Percentiles rank a stretch among this genome's conserved stretches.
Conservation (phyloP, 208 protist species). For the Vickermania spadyakhi region DNA sequence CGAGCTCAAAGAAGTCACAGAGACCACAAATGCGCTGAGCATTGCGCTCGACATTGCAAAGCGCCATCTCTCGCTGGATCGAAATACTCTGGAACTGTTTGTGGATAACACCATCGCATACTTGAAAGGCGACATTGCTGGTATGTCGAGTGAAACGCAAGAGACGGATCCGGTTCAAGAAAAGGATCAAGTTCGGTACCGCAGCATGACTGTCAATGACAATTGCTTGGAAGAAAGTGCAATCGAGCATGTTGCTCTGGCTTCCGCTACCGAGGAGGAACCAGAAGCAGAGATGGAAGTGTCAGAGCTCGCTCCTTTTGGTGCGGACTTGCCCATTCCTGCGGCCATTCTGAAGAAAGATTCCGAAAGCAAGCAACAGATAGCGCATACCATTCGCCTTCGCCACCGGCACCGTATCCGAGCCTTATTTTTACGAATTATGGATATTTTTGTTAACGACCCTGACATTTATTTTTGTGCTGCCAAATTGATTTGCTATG, state of each 20-base stretch:
- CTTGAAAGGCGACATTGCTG: constrained; percentile 59
- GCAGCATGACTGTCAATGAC: constrained; percentile 13
- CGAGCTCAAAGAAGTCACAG: constrained; percentile 75
- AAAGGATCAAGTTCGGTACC: constrained; percentile 14
- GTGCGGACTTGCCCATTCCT: constrained; percentile 26
- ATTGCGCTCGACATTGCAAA: constrained; percentile 72
- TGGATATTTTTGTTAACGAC: constrained; percentile 72
- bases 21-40: constrained; percentile 74
- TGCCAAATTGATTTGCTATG: constrained; percentile 42
- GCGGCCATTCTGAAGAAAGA: constrained; percentile 13
- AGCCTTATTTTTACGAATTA: constrained; percentile 50
- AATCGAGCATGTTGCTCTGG: constrained; percentile 24
- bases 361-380: constrained; percentile 12
- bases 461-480: constrained; percentile 73
- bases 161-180: constrained; percentile 8
- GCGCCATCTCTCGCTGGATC: constrained; percentile 54
- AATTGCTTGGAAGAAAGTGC: constrained; percentile 11
- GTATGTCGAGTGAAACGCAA: constrained; percentile 22
- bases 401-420: constrained; percentile 68
- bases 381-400: constrained; percentile 22
- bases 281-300: constrained; percentile 9
- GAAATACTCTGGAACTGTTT: constrained; percentile 49
- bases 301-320: constrained; percentile 15
- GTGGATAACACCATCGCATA: constrained; percentile 74
- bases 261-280: constrained; percentile 5